Percentiles rank a stretch among this genome's conserved stretches.
These are phyloP conservation scores for Vairimorpha ceranae DNA, from an alignment of 371 early-diverging fungal species.

Conservation along the genomic window DNA sequence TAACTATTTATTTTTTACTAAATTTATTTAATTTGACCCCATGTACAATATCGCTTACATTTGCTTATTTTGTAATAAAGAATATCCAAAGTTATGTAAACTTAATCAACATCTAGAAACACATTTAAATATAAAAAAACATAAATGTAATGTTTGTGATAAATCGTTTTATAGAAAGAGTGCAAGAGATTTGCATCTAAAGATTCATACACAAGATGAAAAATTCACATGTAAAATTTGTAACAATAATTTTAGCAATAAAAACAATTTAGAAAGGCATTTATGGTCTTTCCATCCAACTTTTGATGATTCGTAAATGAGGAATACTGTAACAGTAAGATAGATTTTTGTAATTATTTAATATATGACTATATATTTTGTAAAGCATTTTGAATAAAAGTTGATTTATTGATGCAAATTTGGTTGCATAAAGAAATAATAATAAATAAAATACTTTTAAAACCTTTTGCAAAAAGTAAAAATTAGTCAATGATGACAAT, in stretches of 20 bases:
- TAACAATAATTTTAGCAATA: neutral
- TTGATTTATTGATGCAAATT: no score
- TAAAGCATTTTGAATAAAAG: no score
- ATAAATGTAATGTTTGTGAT: constrained; percentile 12
- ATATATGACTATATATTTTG: no score
- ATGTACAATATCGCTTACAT: neutral
- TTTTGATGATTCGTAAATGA: no score
- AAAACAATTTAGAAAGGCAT: neutral
- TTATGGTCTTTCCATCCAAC: neutral
- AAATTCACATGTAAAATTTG: neutral
- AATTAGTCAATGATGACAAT: no score
- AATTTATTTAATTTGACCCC: no score
- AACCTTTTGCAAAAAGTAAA: no score
- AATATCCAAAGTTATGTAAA: neutral
- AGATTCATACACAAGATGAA: neutral
- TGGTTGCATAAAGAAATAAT: no score
- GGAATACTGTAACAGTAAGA: no score
- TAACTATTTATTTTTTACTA: no score
- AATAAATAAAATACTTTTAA: no score
- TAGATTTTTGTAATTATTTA: no score
- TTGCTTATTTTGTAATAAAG: neutral
- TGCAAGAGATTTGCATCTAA: neutral
- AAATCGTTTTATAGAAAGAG: constrained; percentile 21
- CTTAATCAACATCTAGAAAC: neutral
- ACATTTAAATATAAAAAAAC: neutral